phyloP scores from a whole-genome alignment of 495 filamentous ascomycete genomes.

The Penicillium salamii region DNA sequence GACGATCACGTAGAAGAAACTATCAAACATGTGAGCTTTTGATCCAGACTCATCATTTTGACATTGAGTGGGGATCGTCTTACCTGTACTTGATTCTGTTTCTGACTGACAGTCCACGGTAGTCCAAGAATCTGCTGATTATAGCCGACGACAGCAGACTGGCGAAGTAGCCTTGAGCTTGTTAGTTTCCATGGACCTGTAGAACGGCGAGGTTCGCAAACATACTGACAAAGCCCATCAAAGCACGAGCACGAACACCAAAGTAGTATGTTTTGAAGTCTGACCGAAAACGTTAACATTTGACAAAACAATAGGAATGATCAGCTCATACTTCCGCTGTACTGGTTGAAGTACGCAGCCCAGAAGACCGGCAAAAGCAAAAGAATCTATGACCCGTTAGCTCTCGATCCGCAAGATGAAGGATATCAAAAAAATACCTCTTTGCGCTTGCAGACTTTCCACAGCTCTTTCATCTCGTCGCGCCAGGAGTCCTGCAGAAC shows the following conservation, averaged over 20 bases:
- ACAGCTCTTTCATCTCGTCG: slow-evolving; percentile 29
- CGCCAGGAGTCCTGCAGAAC: slow-evolving; percentile 43
- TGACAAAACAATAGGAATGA: not conserved
- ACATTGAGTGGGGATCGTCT: too few species aligned
- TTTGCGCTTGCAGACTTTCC: slow-evolving; percentile 23
- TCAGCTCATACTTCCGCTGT: slow-evolving; percentile 20
- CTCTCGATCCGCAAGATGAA: not conserved
- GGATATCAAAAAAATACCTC: slow-evolving; percentile 24
- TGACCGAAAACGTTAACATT: slow-evolving; percentile 9
- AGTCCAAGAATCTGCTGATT: slow-evolving; percentile 44
- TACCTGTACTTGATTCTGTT: slow-evolving; percentile 39
- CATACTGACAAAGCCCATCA: slow-evolving; percentile 36
- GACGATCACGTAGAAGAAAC: slow-evolving; percentile 43
- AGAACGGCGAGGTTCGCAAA: not conserved
- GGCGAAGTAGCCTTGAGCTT: slow-evolving; percentile 24
- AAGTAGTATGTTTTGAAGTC: slow-evolving; percentile 40
- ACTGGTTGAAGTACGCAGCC: slow-evolving; percentile 41
- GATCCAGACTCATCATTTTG: not conserved
- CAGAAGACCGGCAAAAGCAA: slow-evolving; percentile 37
- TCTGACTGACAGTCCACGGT: slow-evolving; percentile 31
- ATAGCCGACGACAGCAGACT: slow-evolving; percentile 33
- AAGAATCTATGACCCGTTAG: slow-evolving; percentile 20
- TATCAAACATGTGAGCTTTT: slow-evolving; percentile 5
- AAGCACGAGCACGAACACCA: slow-evolving; percentile 34
- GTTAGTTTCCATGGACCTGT: not conserved